These are phyloP conservation scores for Limnanthes douglasii DNA, from an alignment of 345 rosid genomes.

Conservation along the genomic window DNA sequence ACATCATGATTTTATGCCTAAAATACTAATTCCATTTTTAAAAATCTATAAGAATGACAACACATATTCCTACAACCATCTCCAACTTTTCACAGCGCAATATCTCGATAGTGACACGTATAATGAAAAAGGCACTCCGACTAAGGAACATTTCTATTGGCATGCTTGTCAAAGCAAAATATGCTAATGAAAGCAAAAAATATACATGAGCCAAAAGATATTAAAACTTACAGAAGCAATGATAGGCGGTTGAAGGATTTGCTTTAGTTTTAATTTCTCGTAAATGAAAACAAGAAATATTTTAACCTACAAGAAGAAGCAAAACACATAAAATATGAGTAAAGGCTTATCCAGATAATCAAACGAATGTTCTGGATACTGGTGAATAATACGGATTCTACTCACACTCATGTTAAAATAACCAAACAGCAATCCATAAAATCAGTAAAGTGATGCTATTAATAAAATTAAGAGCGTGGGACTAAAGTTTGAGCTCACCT, in stretches of 20 bases:
- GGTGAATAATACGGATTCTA: neutral
- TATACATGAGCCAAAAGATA: conserved; percentile 1
- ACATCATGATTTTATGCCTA: no score
- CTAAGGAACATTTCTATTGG: no score
- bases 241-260: conserved; percentile 86
- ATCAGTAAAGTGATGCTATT: neutral
- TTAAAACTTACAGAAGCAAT: conserved; percentile 75
- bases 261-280: conserved; percentile 90
- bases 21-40: no score
- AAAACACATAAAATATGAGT: conserved; percentile 6
- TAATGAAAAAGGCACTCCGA: no score
- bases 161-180: neutral
- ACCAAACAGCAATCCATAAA: neutral
- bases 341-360: no score
- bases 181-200: neutral
- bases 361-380: no score
- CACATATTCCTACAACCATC: no score
- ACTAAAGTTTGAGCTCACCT: conserved; percentile 25
- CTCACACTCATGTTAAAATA: neutral
- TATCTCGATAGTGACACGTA: no score
- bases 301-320: conserved; percentile 35
- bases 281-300: conserved; percentile 33
- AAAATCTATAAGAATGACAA: no score
- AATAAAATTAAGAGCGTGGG: neutral
- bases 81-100: no score